Evolutionary conservation across 371 early-diverging fungal genomes (phyloP), one percentile per base, ranked within the genome.

Genomic region (Amoeboaphelidium occidentale): DNA sequence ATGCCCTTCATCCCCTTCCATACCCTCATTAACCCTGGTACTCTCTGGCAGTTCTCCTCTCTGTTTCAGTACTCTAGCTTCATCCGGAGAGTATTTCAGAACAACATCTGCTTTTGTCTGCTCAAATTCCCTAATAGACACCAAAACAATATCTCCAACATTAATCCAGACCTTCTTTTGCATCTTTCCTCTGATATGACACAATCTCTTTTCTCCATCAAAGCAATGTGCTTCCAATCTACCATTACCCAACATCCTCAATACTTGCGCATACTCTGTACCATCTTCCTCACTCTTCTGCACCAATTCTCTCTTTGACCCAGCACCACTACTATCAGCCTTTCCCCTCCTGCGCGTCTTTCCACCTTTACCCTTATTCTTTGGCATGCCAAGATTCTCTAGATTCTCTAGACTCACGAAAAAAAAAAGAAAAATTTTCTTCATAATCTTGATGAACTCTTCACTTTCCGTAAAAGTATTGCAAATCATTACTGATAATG

Each of bases 11-110:
- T 32, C 39, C 6, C 39, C 39, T 32, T 32, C 39, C 39, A 32
- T 32, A 10, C 39, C 39, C 58, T 69, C 65, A 51, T 67, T 66
- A 54, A 67, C 60, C 58, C 63, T 73, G 54, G 72, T 64, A 60
- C 70, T 79, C 55, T 96, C 97, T n/a, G 97, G 92, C 57, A 99
- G 72, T 68, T 97, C 89, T 50, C 93, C 93, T 55, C 85, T 82
- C 41, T 84, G 70, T 66, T 88, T 91, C 55, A 99, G 69, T 61
- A 78, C 72, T 58, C 91, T 75, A n/a, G 96, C 94, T 73, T 99
- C 98, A 52, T 93, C 91, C 49, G 91, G 79, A 51, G 76, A 85
- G 66, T 97, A 99, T 70, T 94, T 97, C 55, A 82, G 74, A 60
- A 96, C 84, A 48, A 99, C 85, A 70, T 98, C 96, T 49, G 91